Evolutionary conservation across 2,329 filamentous ascomycete genomes (phyloP).

Genomic region (Zelopaecilomyces penicillatus): DNA sequence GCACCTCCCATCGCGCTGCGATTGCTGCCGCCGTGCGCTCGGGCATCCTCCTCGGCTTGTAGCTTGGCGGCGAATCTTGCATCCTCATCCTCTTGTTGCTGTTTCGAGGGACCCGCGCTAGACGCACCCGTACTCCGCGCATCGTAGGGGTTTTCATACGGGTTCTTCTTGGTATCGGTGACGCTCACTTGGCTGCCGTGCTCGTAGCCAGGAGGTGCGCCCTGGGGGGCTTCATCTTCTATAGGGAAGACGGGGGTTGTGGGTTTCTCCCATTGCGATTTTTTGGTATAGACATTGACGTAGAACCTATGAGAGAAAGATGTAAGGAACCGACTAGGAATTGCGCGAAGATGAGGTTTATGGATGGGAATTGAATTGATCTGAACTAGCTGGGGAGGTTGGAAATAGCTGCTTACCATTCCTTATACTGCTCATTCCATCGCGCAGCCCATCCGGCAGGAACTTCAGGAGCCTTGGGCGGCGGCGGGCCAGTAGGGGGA

Average conservation of each 20-base stretch:
- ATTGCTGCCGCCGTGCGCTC: constrained; percentile 28
- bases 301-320: constrained; percentile 58
- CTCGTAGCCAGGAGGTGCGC: constrained; percentile 61
- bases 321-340: constrained; percentile 9
- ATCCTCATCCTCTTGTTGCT: constrained; percentile 47
- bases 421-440: constrained; percentile 81
- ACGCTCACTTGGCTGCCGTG: constrained; percentile 30
- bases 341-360: background rate
- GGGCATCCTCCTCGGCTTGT: constrained; percentile 75
- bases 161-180: constrained; percentile 59
- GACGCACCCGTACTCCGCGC: constrained; percentile 28
- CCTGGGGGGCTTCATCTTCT: constrained; percentile 37
- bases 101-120: constrained; percentile 21
- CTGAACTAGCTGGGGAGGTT: no score
- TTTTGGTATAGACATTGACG: constrained; percentile 79
- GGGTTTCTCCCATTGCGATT: constrained; percentile 85
- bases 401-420: constrained; percentile 51
- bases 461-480: constrained; percentile 55
- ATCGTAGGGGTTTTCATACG: constrained; percentile 67
- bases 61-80: constrained; percentile 66
- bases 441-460: constrained; percentile 68
- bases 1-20: constrained; percentile 12
- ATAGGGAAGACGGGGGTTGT: constrained; percentile 56
- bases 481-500: constrained; percentile 46
- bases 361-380: background rate